Evolutionary conservation across 176 grass and related monocot species (phyloP), one percentile per base, ranked within the genome.

Genomic region (Cocos nucifera): DNA sequence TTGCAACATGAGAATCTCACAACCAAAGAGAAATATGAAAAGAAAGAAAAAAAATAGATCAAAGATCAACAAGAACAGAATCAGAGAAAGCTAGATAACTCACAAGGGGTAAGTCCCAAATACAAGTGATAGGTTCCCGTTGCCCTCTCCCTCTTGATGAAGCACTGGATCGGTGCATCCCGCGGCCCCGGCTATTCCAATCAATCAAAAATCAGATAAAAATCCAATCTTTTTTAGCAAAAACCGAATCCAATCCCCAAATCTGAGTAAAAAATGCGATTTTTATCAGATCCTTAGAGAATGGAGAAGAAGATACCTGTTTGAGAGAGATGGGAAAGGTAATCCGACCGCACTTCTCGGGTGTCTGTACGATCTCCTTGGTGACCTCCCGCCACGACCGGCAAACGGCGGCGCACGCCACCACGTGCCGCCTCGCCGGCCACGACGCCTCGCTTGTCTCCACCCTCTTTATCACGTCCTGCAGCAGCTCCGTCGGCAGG

Each of bases 251-350:
- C 35, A 44, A 44, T 44, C 35, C 10, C 35, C 35, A 44, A 44
- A 44, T 12, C 1, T 6, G 7, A 44, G 35, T 44, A 12, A 44
- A 44, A 44, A 44, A 12, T 3, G 35, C 28, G 35, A 12, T 12
- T 3, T 44, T 44, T 44, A 12, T 12, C 35, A 44, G 35, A 44
- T 44, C 35, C 14, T 44, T 44, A 44, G 26, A 4, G 1, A 18
- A 55, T 4, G 19, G 22, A 27, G 35, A 65, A 77, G 64, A 12
- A n/a, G n/a, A 24, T 69, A 88, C 93, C 93, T 98, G 94, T 64
- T 98, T 98, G 57, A 98, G 94, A 69, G 94, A 92, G 63, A 98
- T 88, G 55, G 94, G 94, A 50, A 98, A 98, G 60, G 94, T 98
- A 76, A 98, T 88, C 59, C 79, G 86, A 54, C 84, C 82, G 3